Evolutionary conservation across 1,139 yeast genomes (phyloP).

Genomic region (Suhomyces bokatorum): DNA sequence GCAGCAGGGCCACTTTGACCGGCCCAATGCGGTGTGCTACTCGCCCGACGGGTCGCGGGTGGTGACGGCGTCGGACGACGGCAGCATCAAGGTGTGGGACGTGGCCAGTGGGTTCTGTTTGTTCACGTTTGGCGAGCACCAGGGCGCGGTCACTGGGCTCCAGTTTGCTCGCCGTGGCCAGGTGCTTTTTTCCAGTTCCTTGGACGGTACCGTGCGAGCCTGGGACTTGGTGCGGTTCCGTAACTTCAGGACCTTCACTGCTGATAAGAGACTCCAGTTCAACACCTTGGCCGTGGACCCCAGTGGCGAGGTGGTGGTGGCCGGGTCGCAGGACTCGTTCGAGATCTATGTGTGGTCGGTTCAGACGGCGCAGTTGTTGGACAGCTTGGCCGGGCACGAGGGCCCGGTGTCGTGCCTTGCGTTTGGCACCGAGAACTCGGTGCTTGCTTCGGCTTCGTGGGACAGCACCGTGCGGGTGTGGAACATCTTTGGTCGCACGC

Average conservation of each 20-base stretch:
- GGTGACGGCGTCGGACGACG: constrained; percentile 95
- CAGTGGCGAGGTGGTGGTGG: constrained; percentile 94
- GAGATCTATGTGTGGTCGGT: constrained; percentile 97
- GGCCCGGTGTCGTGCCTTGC: constrained; percentile 91
- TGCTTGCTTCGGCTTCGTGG: constrained; percentile 94
- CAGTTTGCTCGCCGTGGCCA: constrained; percentile 87
- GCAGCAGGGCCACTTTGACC: constrained; percentile 96
- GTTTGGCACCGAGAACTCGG: constrained; percentile 77
- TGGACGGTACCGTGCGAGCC: constrained; percentile 96
- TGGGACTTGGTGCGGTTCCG: constrained; percentile 94
- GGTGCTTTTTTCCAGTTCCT: constrained; percentile 83
- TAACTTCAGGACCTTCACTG: constrained; percentile 91
- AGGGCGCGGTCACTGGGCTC: constrained; percentile 84
- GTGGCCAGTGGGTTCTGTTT: constrained; percentile 89
- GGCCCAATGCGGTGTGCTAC: constrained; percentile 79
- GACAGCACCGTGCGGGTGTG: constrained; percentile 91
- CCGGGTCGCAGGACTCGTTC: constrained; percentile 88
- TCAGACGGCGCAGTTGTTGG: constrained; percentile 89
- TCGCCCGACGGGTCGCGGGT: constrained; percentile 94
- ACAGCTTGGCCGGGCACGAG: constrained; percentile 86
- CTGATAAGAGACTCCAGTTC: constrained; percentile 85
- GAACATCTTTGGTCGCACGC: constrained; percentile 86
- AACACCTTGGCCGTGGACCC: constrained; percentile 93
- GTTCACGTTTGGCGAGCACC: constrained; percentile 88
- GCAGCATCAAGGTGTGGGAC: constrained; percentile 96